Base-by-base conservation (phyloP, 2,329 filamentous ascomycete species). In the Diaporthe batatas region DNA sequence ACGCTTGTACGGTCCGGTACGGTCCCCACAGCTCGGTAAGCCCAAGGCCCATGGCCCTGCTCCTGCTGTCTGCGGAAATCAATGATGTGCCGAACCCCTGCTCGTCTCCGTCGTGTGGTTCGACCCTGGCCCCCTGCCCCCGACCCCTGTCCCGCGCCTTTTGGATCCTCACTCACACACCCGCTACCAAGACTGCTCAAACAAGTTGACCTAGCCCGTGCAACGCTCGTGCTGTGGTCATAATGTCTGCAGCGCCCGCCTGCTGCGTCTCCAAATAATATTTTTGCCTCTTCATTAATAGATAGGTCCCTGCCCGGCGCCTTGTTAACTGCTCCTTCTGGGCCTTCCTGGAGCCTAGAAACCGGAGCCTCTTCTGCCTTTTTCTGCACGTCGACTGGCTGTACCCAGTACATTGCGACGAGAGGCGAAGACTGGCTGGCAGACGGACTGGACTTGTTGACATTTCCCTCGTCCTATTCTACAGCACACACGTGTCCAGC, bases 191-290 rank as follows among this genome's bases (percentile, higher is more conserved):
- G 58, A 25, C 58, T 44, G 62, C 44, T 53, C 47, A 67, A 53
- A 53, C 62, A 21, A 65, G 23, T 36, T 51, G 11, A 44, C 62
- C 44, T 44, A 65, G 44, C 29, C 44, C 44, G 29, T 25, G 44
- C 62, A 65, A 65, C 32, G 44, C 62, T 65, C 29, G 62, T 65
- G 62, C 44, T 65, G 62, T 42, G 42, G 59, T 51, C 44, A 51
- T 25, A 51, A 51, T n/a, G 12, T 65, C 21, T 32, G 44, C 62
- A 65, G 25, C n/a, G 42, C 59, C 59, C 59, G 14, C 59, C 44
- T 23, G 2, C 42, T 29, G 29, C 51, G 59, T 36, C 44, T 36
- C 59, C 42, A 51, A 51, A 18, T 18, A 65, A 23, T 36, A 25
- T 44, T 51, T 21, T 39, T 51, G 44, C 14, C 34, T 42, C 29